Evolutionary conservation across 2,329 filamentous ascomycete genomes (phyloP), one percentile per base, ranked within the genome.

Genomic region (Cladosporium sphaerospermum): DNA sequence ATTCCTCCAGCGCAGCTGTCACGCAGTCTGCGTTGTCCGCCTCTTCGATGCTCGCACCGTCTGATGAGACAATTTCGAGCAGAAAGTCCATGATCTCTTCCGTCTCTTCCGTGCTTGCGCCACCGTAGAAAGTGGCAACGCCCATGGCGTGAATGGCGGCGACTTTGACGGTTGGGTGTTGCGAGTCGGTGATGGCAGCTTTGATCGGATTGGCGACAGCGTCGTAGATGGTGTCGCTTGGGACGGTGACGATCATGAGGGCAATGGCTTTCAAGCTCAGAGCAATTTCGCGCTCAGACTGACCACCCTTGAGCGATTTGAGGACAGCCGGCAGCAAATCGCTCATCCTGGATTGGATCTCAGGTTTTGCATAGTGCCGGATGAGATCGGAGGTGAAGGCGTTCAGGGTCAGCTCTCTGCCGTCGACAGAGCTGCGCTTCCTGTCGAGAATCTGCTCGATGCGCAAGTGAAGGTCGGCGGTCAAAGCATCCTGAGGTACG

Each of bases 41-140:
- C 0, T 89, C 87, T 5, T 83, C 81, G 40, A 92, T 77, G 2
- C 78, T 81, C 37, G 85, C 78, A 2, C 90, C 90, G 60, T 96
- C 89, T 7, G 84, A 88, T 56, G 88, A 84, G 14, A 90, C 75
- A 46, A 95, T 88, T 54, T 90, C 86, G 9, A 92, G 72, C 28
- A 92, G 73, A 58, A 85, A 88, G 2, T 84, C 81, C 76, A 95
- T 85, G 44, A 88, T 75, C 33, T 90, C 85, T 39, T 85, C 74
- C 0, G 84, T 63, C 16, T 83, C 84, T 32, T 84, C 81, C 31
- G 82, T 78, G 4, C 81, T 79, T 1, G 86, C 87, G 2, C 89
- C 89, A 13, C 86, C 87, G 61, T 89, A 92, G 60, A 88, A 82
- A 1, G 85, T 81, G 19, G 82, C 82, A n/a, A 86, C 78, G 34